Conservation (phyloP, 441 rosid genomes). For the Adansonia grandidieri region DNA sequence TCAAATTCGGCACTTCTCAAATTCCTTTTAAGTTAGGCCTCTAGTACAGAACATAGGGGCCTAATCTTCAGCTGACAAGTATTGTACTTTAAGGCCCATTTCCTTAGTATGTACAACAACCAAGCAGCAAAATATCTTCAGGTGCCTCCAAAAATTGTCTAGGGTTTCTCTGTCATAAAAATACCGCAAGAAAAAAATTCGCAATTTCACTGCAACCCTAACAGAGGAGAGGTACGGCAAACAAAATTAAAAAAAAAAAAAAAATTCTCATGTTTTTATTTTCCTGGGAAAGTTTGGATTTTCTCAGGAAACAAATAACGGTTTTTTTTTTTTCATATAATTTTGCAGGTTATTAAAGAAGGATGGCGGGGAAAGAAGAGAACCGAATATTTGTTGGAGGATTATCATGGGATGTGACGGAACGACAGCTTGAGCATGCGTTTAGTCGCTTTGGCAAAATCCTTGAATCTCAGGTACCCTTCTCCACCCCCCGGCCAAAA, state of each 20-base stretch:
- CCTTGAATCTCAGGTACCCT: constrained; percentile 75
- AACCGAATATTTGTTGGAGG: constrained; percentile 91
- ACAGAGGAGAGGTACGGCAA: not conserved
- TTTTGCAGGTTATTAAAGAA: not conserved
- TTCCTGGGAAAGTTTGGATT: not conserved
- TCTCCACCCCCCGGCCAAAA: too few species aligned
- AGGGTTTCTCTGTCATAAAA: constrained; percentile 15
- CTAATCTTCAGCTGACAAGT: not conserved
- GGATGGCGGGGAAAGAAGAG: constrained; percentile 80
- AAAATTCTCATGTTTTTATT: not conserved
- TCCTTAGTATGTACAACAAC: not conserved
- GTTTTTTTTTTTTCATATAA: not conserved
- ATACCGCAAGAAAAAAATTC: not conserved
- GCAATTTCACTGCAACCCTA: not conserved
- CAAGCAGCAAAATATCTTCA: not conserved
- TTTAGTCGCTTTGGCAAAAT: constrained; percentile 88
- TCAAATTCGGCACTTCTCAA: not conserved
- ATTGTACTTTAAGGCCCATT: constrained; percentile 10
- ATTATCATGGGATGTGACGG: constrained; percentile 76
- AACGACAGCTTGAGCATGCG: constrained; percentile 82
- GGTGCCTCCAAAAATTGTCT: not conserved
- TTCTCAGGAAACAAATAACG: not conserved
- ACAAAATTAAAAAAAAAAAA: not conserved
- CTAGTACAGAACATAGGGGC: not conserved
- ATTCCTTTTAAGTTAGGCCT: not conserved